phyloP scores from a whole-genome alignment of 169 alveolate species.

The Toxoplasma gondii region DNA sequence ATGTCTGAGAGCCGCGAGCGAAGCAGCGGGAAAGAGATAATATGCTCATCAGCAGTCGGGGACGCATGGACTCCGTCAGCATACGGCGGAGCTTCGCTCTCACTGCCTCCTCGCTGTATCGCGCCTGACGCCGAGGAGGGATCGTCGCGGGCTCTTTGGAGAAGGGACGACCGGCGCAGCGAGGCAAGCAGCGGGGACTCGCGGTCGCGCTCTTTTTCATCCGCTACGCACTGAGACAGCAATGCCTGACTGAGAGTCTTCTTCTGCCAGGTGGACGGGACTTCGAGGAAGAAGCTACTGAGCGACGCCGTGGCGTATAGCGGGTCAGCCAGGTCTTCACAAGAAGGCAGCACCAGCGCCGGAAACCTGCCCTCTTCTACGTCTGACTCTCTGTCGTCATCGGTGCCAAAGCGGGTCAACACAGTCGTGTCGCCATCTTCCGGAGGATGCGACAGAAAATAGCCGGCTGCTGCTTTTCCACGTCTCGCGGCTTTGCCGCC shows the following conservation, averaged over 20 bases:
- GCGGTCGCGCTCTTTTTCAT: background rate
- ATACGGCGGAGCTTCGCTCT: too few species aligned
- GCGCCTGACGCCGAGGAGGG: background rate
- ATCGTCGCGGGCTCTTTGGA: background rate
- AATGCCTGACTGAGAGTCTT: background rate
- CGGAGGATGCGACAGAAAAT: background rate
- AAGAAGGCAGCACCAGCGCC: background rate
- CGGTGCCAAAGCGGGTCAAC: background rate
- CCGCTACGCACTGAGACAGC: background rate
- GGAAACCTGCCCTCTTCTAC: background rate
- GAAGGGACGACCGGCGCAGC: background rate
- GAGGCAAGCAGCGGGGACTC: background rate
- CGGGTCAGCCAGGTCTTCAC: background rate
- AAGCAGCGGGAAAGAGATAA: background rate
- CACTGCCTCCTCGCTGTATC: background rate
- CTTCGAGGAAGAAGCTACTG: conserved; percentile 11
- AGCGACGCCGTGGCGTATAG: background rate
- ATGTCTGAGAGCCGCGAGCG: too few species aligned
- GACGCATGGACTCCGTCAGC: background rate
- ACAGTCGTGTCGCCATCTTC: background rate
- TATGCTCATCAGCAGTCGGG: background rate
- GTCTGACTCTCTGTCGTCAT: background rate
- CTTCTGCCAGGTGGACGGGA: background rate
- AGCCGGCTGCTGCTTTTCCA: background rate
- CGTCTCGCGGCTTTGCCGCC: background rate